Evolutionary conservation across 768 basidiomycete species (phyloP), one percentile per base, ranked within the genome.

Genomic region (Tulasnella sp.): DNA sequence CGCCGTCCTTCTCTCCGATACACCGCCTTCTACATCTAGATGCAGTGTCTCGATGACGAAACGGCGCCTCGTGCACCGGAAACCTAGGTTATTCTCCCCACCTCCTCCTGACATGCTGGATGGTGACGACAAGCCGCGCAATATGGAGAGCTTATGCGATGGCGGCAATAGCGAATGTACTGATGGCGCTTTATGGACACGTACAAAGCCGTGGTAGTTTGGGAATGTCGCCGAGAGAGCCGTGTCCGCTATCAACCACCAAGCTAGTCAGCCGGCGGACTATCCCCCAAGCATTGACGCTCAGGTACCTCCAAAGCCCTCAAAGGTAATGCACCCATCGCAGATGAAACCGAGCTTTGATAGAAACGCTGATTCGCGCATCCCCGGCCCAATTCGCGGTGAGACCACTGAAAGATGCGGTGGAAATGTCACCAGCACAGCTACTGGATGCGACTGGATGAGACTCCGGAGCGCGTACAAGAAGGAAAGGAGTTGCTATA

Each of bases 11-110:
- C 88, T 76, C 69, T 88, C 87, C 11, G 80, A 76, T 26, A 90
- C 81, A 15, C 91, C 87, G n/a, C 91, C 86, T 69, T 93, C 88
- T 38, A 88, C 74, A 68, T 87, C 85, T 24, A 95, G 75, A 71
- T 95, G 91, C 61, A 97, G 74, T 24, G 92, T 97, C 74, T 97
- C 95, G 65, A 98, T 81, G 21, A 94, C 74, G 59, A 97, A 77
- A 51, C 91, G 75, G 68, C 88, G 91, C 65, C 94, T 77, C 67
- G 85, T 96, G 67, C 89, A 87, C 69, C 85, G 88, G 78, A 98
- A 99, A 11, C 87, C 92, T 7, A 99, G 77, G 67, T 98, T 97
- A 72, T 98, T 98, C 70, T 97, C 94, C 7, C 93, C 88, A n/a
- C 82, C 82, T 0, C 83, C 78, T 11, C 73, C 73, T 2, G 73